Evolutionary conservation across 768 basidiomycete genomes (phyloP).

Genomic region (Auricularia sp.): DNA sequence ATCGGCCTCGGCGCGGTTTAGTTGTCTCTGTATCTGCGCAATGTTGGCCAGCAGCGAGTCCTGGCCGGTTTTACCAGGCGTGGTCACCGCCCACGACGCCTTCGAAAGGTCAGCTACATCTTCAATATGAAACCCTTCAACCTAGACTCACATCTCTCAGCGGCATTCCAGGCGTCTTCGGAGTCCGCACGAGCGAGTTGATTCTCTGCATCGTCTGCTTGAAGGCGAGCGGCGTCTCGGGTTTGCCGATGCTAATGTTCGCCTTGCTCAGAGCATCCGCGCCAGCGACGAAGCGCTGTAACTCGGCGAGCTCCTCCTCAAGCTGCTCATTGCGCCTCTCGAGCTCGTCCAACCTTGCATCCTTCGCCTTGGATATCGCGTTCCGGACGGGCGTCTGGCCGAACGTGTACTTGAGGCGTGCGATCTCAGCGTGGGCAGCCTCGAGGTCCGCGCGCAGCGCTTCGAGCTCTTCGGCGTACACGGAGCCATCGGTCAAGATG

Average conservation of each 20-base stretch:
- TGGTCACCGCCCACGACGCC: conserved; percentile 68
- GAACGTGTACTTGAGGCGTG: conserved; percentile 53
- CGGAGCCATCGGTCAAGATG: conserved; percentile 28
- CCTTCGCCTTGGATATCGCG: conserved; percentile 69
- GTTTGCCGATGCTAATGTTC: conserved; percentile 3
- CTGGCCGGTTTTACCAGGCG: conserved; percentile 43
- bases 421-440: conserved; percentile 66
- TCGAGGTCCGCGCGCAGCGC: conserved; percentile 69
- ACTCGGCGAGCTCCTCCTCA: conserved; percentile 47
- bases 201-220: conserved; percentile 10
- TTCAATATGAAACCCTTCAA: not conserved
- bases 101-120: conserved; percentile 20
- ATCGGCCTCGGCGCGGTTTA: conserved; percentile 70
- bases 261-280: not conserved
- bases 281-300: not conserved
- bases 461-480: conserved; percentile 40
- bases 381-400: conserved; percentile 66
- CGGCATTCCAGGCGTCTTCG: conserved; percentile 72
- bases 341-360: conserved; percentile 63
- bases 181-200: conserved; percentile 35
- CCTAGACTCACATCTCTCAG: conserved; percentile 54
- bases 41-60: conserved; percentile 54
- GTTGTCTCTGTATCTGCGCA: conserved; percentile 58
- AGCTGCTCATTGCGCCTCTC: conserved; percentile 72
- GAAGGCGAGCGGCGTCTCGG: conserved; percentile 1